Evolutionary conservation across 768 basidiomycete species (phyloP), one percentile per base, ranked within the genome.

Genomic region (Sporobolomyces phaffii): DNA sequence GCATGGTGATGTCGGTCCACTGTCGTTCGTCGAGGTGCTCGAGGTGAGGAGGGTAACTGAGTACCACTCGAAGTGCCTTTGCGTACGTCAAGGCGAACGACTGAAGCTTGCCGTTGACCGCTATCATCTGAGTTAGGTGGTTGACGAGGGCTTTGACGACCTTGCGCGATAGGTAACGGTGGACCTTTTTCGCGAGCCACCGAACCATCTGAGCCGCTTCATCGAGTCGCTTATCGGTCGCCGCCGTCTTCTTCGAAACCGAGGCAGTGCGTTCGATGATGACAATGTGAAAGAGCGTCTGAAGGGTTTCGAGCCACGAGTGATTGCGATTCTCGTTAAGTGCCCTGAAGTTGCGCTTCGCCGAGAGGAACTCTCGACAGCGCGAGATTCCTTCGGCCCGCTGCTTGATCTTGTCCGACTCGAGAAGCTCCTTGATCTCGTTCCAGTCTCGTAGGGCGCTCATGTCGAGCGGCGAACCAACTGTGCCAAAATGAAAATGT

Each of bases 1-100:
- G 78, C 71, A 85, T 83, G 40, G 87, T 82, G 48, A 91, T 77
- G 38, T 78, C 79, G 33, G 85, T 76, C 94, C 94, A 98, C 36
- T 72, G 78, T 1, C 80, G 78, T 40, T 82, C 79, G 14, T 84
- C 84, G 57, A 93, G 74, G 72, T 87, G 85, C 48, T 93, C 88
- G 61, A 93, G 80, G 77, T 97, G 92, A 4, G 90, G 86, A 4
- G 79, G 76, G 77, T 85, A 87, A 62, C 80, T 79, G 57, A 90
- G 78, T 13, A 97, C 75, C 64, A 79, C 80, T 61, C 83, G 83
- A 53, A 96, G 80, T 0, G 87, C 82, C 76, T 93, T 93, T 62
- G 87, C 80, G 76, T 91, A 93, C 76, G 93, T 85, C 68, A 89
- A 77, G 15, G 89, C 85, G 5, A 91, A 81, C 1, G 86, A 84